These are phyloP conservation scores for Sclerotinia spermophila DNA, from an alignment of 2,329 filamentous ascomycete species.

Conservation along the genomic window DNA sequence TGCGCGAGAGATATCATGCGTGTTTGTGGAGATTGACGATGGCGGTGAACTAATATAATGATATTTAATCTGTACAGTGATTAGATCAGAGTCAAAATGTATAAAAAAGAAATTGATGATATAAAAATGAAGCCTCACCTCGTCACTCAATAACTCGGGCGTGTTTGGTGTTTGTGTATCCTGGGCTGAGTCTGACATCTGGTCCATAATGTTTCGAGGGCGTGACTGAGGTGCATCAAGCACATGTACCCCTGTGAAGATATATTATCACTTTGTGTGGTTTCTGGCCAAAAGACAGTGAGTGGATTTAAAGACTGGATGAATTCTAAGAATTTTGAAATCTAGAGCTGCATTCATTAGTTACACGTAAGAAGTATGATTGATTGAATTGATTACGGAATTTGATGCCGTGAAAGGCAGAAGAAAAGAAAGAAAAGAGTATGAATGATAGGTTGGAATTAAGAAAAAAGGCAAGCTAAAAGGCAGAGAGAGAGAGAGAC, in stretches of 20 bases:
- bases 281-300: background rate
- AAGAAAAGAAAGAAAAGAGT: conserved; percentile 9
- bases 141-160: conserved; percentile 17
- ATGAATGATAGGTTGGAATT: conserved; percentile 14
- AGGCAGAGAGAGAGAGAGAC: background rate
- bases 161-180: conserved; percentile 18
- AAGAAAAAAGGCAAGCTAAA: background rate
- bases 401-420: conserved; percentile 8
- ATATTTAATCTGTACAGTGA: background rate
- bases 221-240: conserved; percentile 16
- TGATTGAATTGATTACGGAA: background rate
- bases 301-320: conserved; percentile 8
- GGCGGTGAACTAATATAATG: conserved; percentile 17
- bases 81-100: conserved; percentile 5
- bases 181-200: conserved; percentile 13
- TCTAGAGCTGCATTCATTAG: conserved; percentile 12
- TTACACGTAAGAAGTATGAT: conserved; percentile 13
- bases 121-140: conserved; percentile 14
- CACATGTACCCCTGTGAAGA: conserved; percentile 21
- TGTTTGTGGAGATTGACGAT: conserved; percentile 19
- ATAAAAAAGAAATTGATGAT: background rate
- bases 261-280: conserved; percentile 5
- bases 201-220: conserved; percentile 14
- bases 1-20: conserved; percentile 22
- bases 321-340: background rate